Evolutionary conservation across 2,329 filamentous ascomycete genomes (phyloP).

Genomic region (Clonostachys rhizophaga): DNA sequence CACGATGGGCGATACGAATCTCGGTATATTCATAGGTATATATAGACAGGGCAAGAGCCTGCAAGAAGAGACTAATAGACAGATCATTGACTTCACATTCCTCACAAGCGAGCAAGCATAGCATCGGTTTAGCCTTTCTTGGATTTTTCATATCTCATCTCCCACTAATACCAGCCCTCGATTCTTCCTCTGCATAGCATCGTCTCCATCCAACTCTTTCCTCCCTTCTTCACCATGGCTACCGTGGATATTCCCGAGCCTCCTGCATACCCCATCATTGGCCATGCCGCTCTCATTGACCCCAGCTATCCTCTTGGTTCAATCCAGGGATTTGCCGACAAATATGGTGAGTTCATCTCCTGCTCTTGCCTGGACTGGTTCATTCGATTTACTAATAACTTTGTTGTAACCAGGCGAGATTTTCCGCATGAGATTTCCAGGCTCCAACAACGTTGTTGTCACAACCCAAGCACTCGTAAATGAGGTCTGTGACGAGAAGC

Average conservation of each 20-base stretch:
- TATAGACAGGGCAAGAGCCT: no score
- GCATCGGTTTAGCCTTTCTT: no score
- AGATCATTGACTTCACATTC: no score
- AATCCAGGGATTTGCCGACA: conserved; percentile 49
- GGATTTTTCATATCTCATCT: no score
- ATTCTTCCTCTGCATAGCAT: no score
- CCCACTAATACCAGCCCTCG: no score
- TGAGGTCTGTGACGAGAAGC: conserved; percentile 60
- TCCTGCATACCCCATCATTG: conserved; percentile 57
- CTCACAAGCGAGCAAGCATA: no score
- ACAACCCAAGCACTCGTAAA: conserved; percentile 52
- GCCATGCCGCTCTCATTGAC: conserved; percentile 58
- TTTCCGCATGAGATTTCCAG: conserved; percentile 12
- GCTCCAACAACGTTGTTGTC: conserved; percentile 42
- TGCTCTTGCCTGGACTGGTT: neutral
- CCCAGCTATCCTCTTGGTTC: conserved; percentile 46
- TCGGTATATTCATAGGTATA: no score
- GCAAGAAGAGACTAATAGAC: no score
- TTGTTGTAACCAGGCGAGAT: conserved; percentile 22
- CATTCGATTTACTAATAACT: neutral
- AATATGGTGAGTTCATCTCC: conserved; percentile 45
- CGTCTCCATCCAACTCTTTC: no score
- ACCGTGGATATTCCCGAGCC: conserved; percentile 52
- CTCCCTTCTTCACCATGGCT: no score
- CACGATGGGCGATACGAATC: no score